A percentile compares a stretch with the other conserved stretches of the same genome.
phyloP scores from a whole-genome alignment of 805 yeast genomes.

The Starmerella apicola region DNA sequence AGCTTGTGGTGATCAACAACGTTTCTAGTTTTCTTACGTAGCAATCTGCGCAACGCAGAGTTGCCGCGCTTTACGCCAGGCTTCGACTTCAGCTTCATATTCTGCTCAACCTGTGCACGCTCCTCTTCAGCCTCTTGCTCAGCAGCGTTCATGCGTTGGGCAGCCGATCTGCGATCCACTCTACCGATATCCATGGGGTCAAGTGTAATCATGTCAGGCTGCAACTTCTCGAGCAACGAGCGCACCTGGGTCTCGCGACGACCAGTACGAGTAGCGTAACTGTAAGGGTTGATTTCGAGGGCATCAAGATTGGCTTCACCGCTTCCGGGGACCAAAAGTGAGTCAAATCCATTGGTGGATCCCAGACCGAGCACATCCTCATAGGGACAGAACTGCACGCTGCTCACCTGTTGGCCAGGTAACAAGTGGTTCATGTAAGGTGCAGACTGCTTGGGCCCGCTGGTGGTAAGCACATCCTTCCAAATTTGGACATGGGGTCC shows the following conservation, averaged over 20 bases:
- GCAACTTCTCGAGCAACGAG: conserved; percentile 68
- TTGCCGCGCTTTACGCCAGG: conserved; percentile 69
- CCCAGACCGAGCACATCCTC: conserved; percentile 95
- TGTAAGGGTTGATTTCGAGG: conserved; percentile 83
- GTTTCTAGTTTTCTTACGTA: conserved; percentile 73
- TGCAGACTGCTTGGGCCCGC: conserved; percentile 46
- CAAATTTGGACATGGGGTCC: conserved; percentile 91
- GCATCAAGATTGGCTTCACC: conserved; percentile 98
- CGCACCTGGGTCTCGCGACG: conserved; percentile 90
- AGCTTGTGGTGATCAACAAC: conserved; percentile 75
- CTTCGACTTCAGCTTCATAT: conserved; percentile 43
- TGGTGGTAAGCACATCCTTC: conserved; percentile 61
- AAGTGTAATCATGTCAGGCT: conserved; percentile 82
- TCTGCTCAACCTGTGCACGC: conserved; percentile 36
- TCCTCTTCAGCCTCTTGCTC: conserved; percentile 30
- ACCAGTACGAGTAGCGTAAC: conserved; percentile 80
- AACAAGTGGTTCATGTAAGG: conserved; percentile 89
- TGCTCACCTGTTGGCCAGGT: conserved; percentile 62
- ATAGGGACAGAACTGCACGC: conserved; percentile 71
- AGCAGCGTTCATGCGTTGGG: conserved; percentile 47
- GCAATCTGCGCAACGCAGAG: conserved; percentile 65
- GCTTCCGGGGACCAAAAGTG: conserved; percentile 86
- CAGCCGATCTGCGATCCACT: conserved; percentile 58
- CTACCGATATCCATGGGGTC: conserved; percentile 83
- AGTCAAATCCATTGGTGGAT: conserved; percentile 62